phyloP scores from a whole-genome alignment of 441 rosid genomes.

The Aquilaria agallochum region DNA sequence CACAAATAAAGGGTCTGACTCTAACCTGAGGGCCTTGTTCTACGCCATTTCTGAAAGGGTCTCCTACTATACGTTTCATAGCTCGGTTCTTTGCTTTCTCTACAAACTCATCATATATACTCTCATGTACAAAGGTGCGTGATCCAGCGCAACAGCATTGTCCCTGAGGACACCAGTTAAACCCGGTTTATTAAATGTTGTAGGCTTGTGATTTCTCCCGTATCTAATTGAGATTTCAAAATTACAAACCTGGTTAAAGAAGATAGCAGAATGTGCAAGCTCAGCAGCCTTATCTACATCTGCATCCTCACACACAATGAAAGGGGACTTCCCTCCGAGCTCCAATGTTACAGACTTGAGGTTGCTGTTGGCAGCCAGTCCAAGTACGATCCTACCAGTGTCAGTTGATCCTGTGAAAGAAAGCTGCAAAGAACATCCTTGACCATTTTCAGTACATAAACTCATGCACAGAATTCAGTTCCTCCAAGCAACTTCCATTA shows the following conservation, averaged over 20 bases:
- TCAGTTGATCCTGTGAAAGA: conserved; percentile 50
- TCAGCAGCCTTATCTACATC: conserved; percentile 45
- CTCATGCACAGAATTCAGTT: background rate
- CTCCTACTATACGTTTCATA: conserved; percentile 33
- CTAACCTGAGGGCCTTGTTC: conserved; percentile 50
- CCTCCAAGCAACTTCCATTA: background rate
- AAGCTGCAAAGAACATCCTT: conserved; percentile 21
- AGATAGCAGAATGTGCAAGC: conserved; percentile 39
- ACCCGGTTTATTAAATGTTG: background rate
- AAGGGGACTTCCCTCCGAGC: conserved; percentile 54
- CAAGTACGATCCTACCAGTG: conserved; percentile 36
- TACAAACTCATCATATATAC: conserved; percentile 41
- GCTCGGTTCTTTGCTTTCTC: conserved; percentile 45
- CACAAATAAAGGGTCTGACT: background rate
- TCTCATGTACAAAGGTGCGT: conserved; percentile 40
- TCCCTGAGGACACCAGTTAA: conserved; percentile 21
- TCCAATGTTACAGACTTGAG: conserved; percentile 48
- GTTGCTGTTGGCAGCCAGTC: conserved; percentile 42
- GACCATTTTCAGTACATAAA: background rate
- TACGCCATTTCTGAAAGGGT: conserved; percentile 35
- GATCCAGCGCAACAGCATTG: conserved; percentile 43
- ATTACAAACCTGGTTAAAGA: conserved; percentile 40
- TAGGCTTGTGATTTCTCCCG: background rate
- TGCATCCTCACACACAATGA: conserved; percentile 49
- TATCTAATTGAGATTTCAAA: background rate